Conservation (phyloP, 495 filamentous ascomycete species). For the Aspergillus hancockii region DNA sequence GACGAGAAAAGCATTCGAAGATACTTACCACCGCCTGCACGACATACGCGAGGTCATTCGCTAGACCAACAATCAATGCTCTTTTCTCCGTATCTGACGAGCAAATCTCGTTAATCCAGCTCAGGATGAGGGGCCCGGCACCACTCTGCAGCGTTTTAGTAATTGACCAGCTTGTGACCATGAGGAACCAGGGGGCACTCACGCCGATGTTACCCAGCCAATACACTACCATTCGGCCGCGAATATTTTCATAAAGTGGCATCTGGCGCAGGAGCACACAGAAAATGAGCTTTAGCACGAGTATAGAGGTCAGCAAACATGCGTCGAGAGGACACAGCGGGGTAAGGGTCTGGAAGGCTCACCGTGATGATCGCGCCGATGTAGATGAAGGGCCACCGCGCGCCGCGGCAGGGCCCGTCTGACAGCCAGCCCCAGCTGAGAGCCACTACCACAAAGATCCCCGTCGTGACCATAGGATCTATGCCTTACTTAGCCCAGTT, state of each 20-base stretch:
- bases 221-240: constrained; percentile 29
- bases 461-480: constrained; percentile 27
- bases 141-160: constrained; percentile 14
- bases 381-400: constrained; percentile 41
- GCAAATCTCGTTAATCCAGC: constrained; percentile 34
- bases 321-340: not conserved
- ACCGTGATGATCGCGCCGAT: constrained; percentile 34
- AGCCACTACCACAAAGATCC: constrained; percentile 34
- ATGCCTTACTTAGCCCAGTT: not conserved
- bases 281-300: constrained; percentile 26
- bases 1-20: no score
- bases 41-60: constrained; percentile 29
- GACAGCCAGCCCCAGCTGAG: constrained; percentile 38
- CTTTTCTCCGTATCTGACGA: constrained; percentile 29
- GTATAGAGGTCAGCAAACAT: not conserved
- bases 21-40: constrained; percentile 32
- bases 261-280: constrained; percentile 32
- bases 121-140: constrained; percentile 28
- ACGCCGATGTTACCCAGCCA: constrained; percentile 29
- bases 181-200: constrained; percentile 3
- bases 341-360: constrained; percentile 4
- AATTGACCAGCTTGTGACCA: not conserved
- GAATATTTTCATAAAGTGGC: constrained; percentile 36
- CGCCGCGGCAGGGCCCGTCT: constrained; percentile 33
- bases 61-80: constrained; percentile 25